Evolutionary conservation across 345 rosid species (phyloP).

Genomic region (Rhizophora mangle): DNA sequence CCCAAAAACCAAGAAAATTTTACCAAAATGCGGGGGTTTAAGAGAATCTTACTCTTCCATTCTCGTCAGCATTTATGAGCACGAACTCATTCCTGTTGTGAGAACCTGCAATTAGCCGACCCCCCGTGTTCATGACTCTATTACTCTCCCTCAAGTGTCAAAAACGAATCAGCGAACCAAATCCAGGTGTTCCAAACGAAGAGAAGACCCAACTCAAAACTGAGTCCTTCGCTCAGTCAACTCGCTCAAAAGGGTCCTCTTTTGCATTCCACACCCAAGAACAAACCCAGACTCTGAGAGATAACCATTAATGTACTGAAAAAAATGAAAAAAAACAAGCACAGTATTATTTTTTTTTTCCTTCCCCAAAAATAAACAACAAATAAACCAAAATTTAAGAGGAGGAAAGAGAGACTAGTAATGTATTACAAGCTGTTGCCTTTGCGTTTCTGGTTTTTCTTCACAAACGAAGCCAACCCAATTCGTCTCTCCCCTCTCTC

Average conservation of each 20-base stretch:
- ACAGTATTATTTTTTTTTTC: not conserved
- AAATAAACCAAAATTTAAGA: too few species aligned
- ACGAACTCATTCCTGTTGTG: constrained; percentile 95
- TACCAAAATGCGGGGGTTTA: constrained; percentile 4
- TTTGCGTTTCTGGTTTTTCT: not conserved
- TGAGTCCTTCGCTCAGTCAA: constrained; percentile 3
- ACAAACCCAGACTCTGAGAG: not conserved
- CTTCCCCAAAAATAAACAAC: not conserved
- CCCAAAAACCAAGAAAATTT: not conserved
- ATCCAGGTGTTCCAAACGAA: constrained; percentile 10
- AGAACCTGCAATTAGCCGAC: constrained; percentile 92
- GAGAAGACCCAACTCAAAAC: constrained; percentile 14
- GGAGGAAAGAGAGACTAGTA: not conserved
- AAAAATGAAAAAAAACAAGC: not conserved
- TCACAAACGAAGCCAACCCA: not conserved
- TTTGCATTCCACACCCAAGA: not conserved
- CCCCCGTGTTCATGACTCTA: constrained; percentile 70
- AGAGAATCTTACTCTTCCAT: constrained; percentile 53
- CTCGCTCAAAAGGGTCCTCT: constrained; percentile 7
- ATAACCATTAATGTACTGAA: not conserved
- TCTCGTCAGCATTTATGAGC: constrained; percentile 88
- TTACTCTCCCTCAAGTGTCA: constrained; percentile 7
- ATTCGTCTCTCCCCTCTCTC: not conserved
- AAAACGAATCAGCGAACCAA: constrained; percentile 8
- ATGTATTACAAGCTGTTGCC: too few species aligned